Percentiles rank a stretch among this genome's conserved stretches.
These are phyloP conservation scores for Fusarium musae DNA, from an alignment of 2,329 filamentous ascomycete species.

Conservation along the genomic window DNA sequence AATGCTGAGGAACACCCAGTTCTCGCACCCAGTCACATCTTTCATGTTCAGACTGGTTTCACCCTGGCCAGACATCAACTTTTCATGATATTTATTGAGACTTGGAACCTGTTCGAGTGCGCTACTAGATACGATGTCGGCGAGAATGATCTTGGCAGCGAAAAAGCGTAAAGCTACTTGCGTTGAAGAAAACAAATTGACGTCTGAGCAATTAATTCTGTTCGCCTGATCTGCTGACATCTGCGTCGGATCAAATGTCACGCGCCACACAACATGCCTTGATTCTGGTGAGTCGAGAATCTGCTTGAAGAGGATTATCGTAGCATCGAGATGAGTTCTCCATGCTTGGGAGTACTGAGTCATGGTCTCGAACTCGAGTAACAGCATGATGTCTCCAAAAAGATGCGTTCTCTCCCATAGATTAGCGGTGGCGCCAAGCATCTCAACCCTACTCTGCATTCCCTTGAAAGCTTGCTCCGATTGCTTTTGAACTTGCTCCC, in stretches of 20 bases:
- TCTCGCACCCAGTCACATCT: conserved; percentile 13
- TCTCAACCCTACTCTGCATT: background rate
- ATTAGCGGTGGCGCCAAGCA: background rate
- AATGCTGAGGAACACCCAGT: background rate
- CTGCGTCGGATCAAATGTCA: background rate
- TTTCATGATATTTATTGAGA: background rate
- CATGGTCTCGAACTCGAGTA: conserved; percentile 12
- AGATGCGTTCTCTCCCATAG: conserved; percentile 2
- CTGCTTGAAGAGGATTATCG: background rate
- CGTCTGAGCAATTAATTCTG: background rate
- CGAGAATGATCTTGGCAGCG: conserved; percentile 47
- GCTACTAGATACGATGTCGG: conserved; percentile 24
- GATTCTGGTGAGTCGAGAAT: background rate
- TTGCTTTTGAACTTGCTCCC: conserved; percentile 1
- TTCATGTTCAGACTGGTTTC: background rate
- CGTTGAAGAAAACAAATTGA: conserved; percentile 24
- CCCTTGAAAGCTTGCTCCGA: background rate
- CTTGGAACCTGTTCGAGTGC: background rate
- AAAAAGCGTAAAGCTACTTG: conserved; percentile 53
- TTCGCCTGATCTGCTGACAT: background rate
- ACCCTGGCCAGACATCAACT: background rate
- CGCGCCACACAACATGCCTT: background rate
- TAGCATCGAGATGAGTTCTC: background rate
- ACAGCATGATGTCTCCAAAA: background rate
- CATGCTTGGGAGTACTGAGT: background rate